These are phyloP conservation scores for Oehlia diaphana DNA, from an alignment of 192 early-diverging fungal genomes.

Conservation along the genomic window DNA sequence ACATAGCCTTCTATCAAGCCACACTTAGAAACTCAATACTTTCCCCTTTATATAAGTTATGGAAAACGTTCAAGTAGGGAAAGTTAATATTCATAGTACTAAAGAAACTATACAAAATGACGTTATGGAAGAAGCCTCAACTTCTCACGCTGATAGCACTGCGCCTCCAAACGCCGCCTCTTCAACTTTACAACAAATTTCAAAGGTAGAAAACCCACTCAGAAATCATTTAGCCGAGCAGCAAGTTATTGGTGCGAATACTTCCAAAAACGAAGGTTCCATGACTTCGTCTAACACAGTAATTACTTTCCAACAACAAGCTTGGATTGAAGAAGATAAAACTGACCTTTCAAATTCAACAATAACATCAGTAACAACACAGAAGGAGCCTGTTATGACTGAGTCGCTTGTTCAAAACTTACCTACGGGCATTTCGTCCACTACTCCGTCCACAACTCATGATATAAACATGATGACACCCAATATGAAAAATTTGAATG, in stretches of 20 bases:
- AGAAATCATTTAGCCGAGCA: background rate
- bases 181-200: background rate
- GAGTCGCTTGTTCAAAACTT: background rate
- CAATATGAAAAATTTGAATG: background rate
- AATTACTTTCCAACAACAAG: background rate
- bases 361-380: background rate
- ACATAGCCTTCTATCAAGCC: slow-evolving; percentile 22
- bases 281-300: background rate
- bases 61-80: slow-evolving; percentile 3
- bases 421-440: background rate
- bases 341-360: background rate
- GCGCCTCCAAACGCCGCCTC: background rate
- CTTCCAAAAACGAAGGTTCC: background rate
- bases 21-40: background rate
- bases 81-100: background rate
- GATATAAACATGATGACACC: background rate
- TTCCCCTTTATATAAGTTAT: background rate
- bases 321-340: slow-evolving; percentile 1
- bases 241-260: background rate
- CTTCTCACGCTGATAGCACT: background rate
- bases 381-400: background rate
- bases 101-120: slow-evolving; percentile 21
- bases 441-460: background rate
- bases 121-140: slow-evolving; percentile 14
- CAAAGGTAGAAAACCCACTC: background rate